These are phyloP conservation scores for Plasmodium berghei DNA, from an alignment of 169 alveolate genomes.

Conservation along the genomic window DNA sequence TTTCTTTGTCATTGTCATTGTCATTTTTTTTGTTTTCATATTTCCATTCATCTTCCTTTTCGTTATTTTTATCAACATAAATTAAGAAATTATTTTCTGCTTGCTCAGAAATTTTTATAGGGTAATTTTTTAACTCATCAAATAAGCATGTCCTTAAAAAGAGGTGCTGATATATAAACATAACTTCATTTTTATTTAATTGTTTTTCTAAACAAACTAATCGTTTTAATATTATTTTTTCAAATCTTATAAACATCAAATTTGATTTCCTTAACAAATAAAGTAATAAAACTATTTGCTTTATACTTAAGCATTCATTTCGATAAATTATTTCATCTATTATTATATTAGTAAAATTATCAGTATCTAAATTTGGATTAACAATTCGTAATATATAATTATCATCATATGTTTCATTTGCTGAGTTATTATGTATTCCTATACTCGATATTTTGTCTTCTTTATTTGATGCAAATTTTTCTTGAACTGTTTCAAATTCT, in stretches of 20 bases:
- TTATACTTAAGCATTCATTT: constrained; percentile 32
- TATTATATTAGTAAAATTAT: constrained; percentile 18
- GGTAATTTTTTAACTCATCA: constrained; percentile 21
- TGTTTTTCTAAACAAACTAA: constrained; percentile 39
- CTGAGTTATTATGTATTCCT: not conserved
- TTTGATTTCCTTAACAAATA: constrained; percentile 12
- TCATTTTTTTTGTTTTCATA: not conserved
- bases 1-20: not conserved
- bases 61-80: not conserved
- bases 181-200: constrained; percentile 25
- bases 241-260: constrained; percentile 30
- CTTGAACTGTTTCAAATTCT: not conserved
- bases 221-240: constrained; percentile 51
- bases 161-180: constrained; percentile 52
- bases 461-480: not conserved
- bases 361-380: constrained; percentile 7
- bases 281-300: constrained; percentile 39
- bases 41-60: not conserved
- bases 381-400: no score
- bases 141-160: constrained; percentile 69
- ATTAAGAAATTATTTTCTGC: not conserved
- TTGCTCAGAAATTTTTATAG: constrained; percentile 16
- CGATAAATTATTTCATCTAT: constrained; percentile 68
- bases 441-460: not conserved
- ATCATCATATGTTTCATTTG: not conserved